A percentile compares a stretch with the other conserved stretches of the same genome.
These are phyloP conservation scores for Aspergillus mulundensis DNA, from an alignment of 495 filamentous ascomycete genomes.

Conservation along the genomic window DNA sequence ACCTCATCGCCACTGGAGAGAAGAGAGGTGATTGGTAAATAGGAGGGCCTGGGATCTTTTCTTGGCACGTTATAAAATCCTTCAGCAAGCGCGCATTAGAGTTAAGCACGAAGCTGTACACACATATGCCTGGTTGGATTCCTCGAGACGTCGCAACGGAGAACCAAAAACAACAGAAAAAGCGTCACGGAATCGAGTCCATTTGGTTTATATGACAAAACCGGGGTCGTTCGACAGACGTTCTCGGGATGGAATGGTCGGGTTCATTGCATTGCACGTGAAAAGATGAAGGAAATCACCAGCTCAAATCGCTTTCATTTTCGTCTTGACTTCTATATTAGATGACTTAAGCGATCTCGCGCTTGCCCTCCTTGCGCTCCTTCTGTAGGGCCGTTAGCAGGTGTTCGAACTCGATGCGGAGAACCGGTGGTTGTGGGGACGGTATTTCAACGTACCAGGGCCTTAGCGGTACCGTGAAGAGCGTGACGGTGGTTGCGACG, in stretches of 20 bases:
- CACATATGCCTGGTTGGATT: conserved; percentile 79
- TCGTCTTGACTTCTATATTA: conserved; percentile 27
- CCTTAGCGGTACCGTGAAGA: conserved; percentile 96
- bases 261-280: conserved; percentile 32
- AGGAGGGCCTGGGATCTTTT: conserved; percentile 60
- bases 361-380: conserved; percentile 95
- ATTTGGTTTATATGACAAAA: conserved; percentile 20
- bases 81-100: conserved; percentile 86
- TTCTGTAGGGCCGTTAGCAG: conserved; percentile 68
- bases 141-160: neutral
- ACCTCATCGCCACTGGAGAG: conserved; percentile 58
- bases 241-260: conserved; percentile 21
- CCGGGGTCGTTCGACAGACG: conserved; percentile 14
- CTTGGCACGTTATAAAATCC: conserved; percentile 92
- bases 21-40: conserved; percentile 87
- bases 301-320: conserved; percentile 37
- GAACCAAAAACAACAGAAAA: neutral
- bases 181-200: conserved; percentile 19
- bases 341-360: conserved; percentile 72
- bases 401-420: neutral
- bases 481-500: conserved; percentile 98
- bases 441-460: conserved; percentile 67
- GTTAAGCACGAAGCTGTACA: conserved; percentile 88
- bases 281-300: conserved; percentile 33
- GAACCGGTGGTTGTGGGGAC: neutral